Evolutionary conservation across 2,329 filamentous ascomycete species (phyloP), one percentile per base, ranked within the genome.

Genomic region (Colletotrichum tofieldiae): DNA sequence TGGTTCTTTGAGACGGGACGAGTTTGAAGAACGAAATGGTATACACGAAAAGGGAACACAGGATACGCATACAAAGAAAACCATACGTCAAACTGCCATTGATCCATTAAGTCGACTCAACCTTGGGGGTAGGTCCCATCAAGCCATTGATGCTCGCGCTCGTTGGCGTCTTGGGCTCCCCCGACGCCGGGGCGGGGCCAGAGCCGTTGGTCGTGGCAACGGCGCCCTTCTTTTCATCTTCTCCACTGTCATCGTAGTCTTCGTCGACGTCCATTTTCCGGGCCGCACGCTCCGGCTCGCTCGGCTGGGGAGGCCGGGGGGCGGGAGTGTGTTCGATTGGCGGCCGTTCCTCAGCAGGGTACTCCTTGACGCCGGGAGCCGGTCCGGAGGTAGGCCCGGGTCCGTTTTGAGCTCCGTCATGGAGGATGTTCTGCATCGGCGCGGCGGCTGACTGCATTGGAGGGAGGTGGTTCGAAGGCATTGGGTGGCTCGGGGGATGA

Each of bases 241-340:
- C 95, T 5, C 91, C 94, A 69, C 95, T 96, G 78, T 98, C 96
- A 80, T 98, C 96, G 78, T 99, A 98, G 80, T 98, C 93, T 81
- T 99, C 96, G 76, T 99, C 95, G 26, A 98, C 94, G 8, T 98
- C 96, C 91, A 99, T 97, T 82, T 97, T 97, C 29, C 96, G 89
- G 26, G 95, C 94, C 43, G 96, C 95, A 65, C 91, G 86, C 81
- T 93, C 91, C 12, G 95, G 94, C 83, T 98, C 96, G 70, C 91
- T 92, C 23, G 87, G 82, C 26, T 87, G 84, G 2, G 87, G 82
- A 37, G 88, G 83, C 41, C 86, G 84, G 35, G 85, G 77, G 49
- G 83, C 79, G 26, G 83, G 79, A 29, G 84, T 79, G 47, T 86
- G 85, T 41, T 88, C 86, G 66, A 84, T 81, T 62, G 87, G 82